phyloP scores from a whole-genome alignment of 192 early-diverging fungal species.

The Coemansia sp. region DNA sequence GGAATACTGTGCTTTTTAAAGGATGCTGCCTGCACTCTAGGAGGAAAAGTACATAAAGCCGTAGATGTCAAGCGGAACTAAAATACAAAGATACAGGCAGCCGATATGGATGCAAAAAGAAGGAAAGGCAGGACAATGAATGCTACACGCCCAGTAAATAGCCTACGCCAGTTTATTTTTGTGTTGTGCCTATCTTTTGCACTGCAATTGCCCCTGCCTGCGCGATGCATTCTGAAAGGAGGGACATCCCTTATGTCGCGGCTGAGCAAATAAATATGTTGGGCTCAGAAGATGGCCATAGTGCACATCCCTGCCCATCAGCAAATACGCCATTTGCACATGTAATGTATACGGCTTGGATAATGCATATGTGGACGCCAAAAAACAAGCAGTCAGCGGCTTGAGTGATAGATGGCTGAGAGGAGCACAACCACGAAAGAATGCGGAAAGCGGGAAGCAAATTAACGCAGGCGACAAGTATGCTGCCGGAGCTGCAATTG shows the following conservation, averaged over 20 bases:
- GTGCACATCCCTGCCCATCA: neutral
- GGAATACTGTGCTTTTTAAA: neutral
- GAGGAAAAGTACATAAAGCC: conserved; percentile 1
- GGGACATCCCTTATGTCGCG: neutral
- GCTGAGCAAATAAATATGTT: neutral
- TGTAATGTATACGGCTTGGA: conserved; percentile 1
- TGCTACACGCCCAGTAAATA: neutral
- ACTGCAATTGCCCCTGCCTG: neutral
- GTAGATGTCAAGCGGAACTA: neutral
- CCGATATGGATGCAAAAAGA: neutral
- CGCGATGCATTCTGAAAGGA: neutral
- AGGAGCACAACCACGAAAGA: neutral
- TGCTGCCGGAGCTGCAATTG: conserved; percentile 22
- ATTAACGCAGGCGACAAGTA: conserved; percentile 22
- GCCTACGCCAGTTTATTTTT: neutral
- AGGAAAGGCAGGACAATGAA: neutral
- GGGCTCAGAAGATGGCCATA: neutral
- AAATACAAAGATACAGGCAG: neutral
- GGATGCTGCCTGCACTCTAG: neutral
- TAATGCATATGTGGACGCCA: conserved; percentile 5
- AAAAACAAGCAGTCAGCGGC: neutral
- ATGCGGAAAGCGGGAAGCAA: conserved; percentile 14
- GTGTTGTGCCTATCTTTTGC: neutral
- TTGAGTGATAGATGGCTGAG: conserved; percentile 7
- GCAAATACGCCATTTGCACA: conserved; percentile 4